These are phyloP conservation scores for Metarhizium album DNA, from an alignment of 2,329 filamentous ascomycete genomes.

Conservation along the genomic window DNA sequence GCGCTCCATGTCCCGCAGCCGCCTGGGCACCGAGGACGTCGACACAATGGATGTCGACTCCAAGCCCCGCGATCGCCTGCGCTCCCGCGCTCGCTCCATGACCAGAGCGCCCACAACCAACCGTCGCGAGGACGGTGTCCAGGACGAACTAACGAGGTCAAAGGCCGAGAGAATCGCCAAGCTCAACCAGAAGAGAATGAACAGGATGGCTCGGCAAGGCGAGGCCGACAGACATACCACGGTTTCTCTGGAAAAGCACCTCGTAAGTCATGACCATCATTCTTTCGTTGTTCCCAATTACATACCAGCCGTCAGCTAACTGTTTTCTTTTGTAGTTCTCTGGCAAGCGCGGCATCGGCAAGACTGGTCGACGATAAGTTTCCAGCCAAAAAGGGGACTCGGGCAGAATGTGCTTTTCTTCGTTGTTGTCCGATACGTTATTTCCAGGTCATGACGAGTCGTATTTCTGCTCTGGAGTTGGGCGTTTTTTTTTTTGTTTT, in stretches of 20 bases:
- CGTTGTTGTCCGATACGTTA: slow-evolving; percentile 8
- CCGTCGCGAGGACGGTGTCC: slow-evolving; percentile 67
- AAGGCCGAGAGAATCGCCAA: slow-evolving; percentile 84
- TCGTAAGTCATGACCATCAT: slow-evolving; percentile 49
- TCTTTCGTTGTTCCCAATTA: slow-evolving; percentile 5
- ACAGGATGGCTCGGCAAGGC: slow-evolving; percentile 92
- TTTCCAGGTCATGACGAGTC: slow-evolving; percentile 12
- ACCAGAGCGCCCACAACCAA: slow-evolving; percentile 54
- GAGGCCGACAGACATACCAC: slow-evolving; percentile 88
- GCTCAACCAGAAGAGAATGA: slow-evolving; percentile 95
- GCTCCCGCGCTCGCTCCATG: slow-evolving; percentile 65
- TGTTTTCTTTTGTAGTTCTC: slow-evolving; percentile 46
- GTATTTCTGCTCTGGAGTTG: slow-evolving; percentile 19
- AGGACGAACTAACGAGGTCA: slow-evolving; percentile 50
- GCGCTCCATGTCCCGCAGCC: slow-evolving; percentile 54
- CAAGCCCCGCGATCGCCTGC: slow-evolving; percentile 46
- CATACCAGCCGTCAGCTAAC: slow-evolving; percentile 19
- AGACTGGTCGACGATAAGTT: slow-evolving; percentile 60
- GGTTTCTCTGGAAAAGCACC: slow-evolving; percentile 75
- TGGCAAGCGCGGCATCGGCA: slow-evolving; percentile 90
- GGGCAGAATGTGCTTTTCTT: neutral
- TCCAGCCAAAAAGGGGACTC: neutral
- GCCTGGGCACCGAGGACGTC: slow-evolving; percentile 50
- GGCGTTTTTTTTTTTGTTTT: slow-evolving; percentile 13
- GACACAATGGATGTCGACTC: slow-evolving; percentile 68